Evolutionary conservation across 306 rosid species (phyloP).

Genomic region (Myrica gale): DNA sequence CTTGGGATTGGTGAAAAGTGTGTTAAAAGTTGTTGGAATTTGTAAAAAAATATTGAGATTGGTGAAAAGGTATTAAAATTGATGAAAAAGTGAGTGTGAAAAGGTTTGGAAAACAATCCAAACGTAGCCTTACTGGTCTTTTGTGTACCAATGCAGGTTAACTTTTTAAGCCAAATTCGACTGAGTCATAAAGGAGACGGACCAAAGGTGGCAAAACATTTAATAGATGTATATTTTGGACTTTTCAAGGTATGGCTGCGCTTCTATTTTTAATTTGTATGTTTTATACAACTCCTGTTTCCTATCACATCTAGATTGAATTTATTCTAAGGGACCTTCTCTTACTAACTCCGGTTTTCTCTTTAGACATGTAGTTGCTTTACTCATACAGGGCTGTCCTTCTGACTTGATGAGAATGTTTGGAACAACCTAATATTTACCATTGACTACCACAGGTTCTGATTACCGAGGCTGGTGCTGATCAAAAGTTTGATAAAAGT

Average conservation of each 20-base stretch:
- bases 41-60: too few species aligned
- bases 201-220: slow-evolving; percentile 89
- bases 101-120: too few species aligned
- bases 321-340: neutral
- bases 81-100: too few species aligned
- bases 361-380: neutral
- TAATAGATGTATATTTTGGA: slow-evolving; percentile 84
- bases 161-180: slow-evolving; percentile 88
- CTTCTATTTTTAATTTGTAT: slow-evolving; percentile 10
- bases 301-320: neutral
- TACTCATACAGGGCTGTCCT: neutral
- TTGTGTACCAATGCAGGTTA: slow-evolving; percentile 53
- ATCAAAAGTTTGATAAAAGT: slow-evolving; percentile 44
- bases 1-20: too few species aligned
- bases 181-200: slow-evolving; percentile 82
- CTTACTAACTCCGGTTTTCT: neutral
- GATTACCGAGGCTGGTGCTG: slow-evolving; percentile 50
- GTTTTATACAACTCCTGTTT: neutral
- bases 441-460: slow-evolving; percentile 57
- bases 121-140: slow-evolving; percentile 18
- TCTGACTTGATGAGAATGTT: slow-evolving; percentile 1
- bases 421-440: slow-evolving; percentile 10
- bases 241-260: slow-evolving; percentile 77
- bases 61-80: too few species aligned
- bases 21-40: too few species aligned